Base-by-base conservation (phyloP, 1,284 basidiomycete species). In the Cerrena zonata region DNA sequence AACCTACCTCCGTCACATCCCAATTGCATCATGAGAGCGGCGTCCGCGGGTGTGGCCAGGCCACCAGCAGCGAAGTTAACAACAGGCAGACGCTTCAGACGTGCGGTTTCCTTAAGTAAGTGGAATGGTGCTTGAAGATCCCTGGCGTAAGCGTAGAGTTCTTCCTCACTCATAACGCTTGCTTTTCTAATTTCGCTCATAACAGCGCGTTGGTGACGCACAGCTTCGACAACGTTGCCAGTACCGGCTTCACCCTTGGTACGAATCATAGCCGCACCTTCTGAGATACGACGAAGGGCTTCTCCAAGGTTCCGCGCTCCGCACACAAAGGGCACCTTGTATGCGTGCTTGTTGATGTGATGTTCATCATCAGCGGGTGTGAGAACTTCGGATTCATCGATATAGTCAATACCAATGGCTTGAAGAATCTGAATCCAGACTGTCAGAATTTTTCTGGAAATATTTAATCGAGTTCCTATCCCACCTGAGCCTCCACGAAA, bases 11-110 rank as follows among this genome's bases (percentile, higher is more conserved):
- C 95, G 66, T 99, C 95, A 68, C 92, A 94, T 45, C 95, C 94
- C 36, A 99, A 82, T 67, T 98, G 94, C 95, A 99, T 99, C 95
- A 99, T 97, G 57, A 99, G 73, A 2, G 96, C 96, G 21, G 95
- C 96, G 68, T 99, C 95, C 57, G 94, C 89, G 45, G 95, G 95
- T 4, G 95, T 98, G 46, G 96, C 94, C 52, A 99, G 84, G 57
- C 95, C 95, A 54, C 95, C 95, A 46, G 95, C 94, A n/a, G 91
- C 92, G 67, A 94, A 94, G 65, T 89, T 91, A 50, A 90, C 96
- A 18, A 98, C 94, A 1, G 95, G 94, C 42, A 99, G 77, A 49
- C 90, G 82, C 74, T 97, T 96, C 59, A 96, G 74, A 47, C 94
- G 79, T 11, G 95, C 94, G 1, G 92, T 91, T 74, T 99, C 95